Evolutionary conservation across 2,329 filamentous ascomycete species (phyloP).

Genomic region (Paraphaeosphaeria sporulosa): DNA sequence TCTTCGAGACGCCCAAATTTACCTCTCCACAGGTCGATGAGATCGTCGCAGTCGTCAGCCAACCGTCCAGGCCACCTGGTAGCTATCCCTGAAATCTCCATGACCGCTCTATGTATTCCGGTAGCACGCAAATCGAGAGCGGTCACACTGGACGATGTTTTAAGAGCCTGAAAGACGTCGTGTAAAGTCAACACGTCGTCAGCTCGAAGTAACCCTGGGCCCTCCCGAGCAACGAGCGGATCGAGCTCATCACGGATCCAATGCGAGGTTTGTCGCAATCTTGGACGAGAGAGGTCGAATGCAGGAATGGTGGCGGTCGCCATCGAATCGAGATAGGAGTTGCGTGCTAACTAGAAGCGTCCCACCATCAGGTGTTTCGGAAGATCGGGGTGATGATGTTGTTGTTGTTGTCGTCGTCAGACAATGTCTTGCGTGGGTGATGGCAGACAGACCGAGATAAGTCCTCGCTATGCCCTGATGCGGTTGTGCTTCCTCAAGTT

Average conservation of each 20-base stretch:
- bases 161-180: conserved; percentile 47
- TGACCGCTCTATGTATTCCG: conserved; percentile 56
- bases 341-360: neutral
- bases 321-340: neutral
- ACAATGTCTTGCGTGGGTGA: neutral
- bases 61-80: conserved; percentile 57
- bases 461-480: neutral
- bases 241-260: conserved; percentile 61
- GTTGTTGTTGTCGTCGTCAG: conserved; percentile 1
- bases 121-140: conserved; percentile 50
- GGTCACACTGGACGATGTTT: conserved; percentile 33
- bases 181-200: conserved; percentile 56
- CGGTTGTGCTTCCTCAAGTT: neutral
- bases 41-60: conserved; percentile 54
- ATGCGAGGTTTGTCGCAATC: conserved; percentile 47
- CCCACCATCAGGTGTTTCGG: neutral
- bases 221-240: conserved; percentile 54
- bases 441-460: neutral
- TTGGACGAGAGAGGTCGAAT: conserved; percentile 32
- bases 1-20: conserved; percentile 49
- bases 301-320: conserved; percentile 19
- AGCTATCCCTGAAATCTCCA: conserved; percentile 52
- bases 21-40: conserved; percentile 50
- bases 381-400: neutral
- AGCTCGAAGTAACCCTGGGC: conserved; percentile 51